phyloP scores from a whole-genome alignment of 768 basidiomycete genomes.

The Leccinum imitatum region DNA sequence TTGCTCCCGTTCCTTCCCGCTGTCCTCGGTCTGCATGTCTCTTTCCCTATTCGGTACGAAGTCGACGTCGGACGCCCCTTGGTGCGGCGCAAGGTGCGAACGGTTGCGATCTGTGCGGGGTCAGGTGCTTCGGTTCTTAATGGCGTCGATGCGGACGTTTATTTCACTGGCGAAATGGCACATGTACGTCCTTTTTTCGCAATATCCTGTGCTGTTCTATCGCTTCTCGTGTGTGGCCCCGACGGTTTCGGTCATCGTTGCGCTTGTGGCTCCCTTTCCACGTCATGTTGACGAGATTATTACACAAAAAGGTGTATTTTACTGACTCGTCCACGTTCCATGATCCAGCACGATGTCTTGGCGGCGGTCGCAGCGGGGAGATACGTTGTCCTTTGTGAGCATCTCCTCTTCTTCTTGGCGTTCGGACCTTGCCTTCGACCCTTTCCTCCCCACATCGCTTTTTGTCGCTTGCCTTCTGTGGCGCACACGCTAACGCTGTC shows the following conservation, averaged over 20 bases:
- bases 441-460: not conserved
- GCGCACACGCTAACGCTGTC: slow-evolving; percentile 11
- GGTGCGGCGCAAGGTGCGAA: slow-evolving; percentile 39
- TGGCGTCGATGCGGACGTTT: slow-evolving; percentile 77
- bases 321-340: not conserved
- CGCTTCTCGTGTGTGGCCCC: slow-evolving; percentile 4
- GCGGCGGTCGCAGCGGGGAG: slow-evolving; percentile 73
- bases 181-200: slow-evolving; percentile 57
- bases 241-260: not conserved
- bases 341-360: slow-evolving; percentile 80
- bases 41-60: slow-evolving; percentile 27
- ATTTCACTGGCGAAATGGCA: slow-evolving; percentile 90
- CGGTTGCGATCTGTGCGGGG: slow-evolving; percentile 90
- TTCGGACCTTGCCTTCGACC: not conserved
- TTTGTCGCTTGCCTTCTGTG: slow-evolving; percentile 7
- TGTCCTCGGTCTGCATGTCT: slow-evolving; percentile 1
- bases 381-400: slow-evolving; percentile 82
- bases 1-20: slow-evolving; percentile 20
- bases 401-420: not conserved
- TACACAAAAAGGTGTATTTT: not conserved
- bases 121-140: slow-evolving; percentile 78
- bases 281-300: slow-evolving; percentile 7
- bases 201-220: slow-evolving; percentile 11
- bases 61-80: slow-evolving; percentile 66
- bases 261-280: slow-evolving; percentile 5